Conservation (phyloP, 208 protist species). For the Acanthamoeba castellanii region DNA sequence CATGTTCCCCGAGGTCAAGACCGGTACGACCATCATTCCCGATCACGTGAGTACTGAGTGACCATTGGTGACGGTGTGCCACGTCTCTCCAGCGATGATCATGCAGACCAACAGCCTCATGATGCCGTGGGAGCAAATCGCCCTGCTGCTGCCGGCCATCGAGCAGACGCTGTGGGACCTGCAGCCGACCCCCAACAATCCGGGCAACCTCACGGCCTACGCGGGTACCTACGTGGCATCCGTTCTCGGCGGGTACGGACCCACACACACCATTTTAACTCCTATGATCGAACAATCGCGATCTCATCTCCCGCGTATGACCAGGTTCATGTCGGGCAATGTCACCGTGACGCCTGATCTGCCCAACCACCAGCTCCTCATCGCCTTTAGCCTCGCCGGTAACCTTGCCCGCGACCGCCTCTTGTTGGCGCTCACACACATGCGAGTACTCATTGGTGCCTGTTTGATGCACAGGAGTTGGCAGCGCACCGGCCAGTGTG, state of each 20-base stretch:
- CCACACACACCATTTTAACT: not conserved
- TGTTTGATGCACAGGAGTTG: not conserved
- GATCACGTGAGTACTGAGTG: not conserved
- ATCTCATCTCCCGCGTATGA: too few species aligned
- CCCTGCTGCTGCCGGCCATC: not conserved
- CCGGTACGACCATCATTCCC: not conserved
- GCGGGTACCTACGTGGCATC: constrained; percentile 21
- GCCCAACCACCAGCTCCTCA: not conserved
- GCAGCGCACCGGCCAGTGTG: not conserved
- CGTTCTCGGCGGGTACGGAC: not conserved
- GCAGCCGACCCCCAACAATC: not conserved
- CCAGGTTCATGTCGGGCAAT: not conserved
- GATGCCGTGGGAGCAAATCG: not conserved
- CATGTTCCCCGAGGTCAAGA: constrained; percentile 42
- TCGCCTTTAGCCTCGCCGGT: not conserved
- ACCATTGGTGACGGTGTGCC: too few species aligned
- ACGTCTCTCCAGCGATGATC: not conserved
- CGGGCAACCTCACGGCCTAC: constrained; percentile 5
- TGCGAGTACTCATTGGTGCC: too few species aligned
- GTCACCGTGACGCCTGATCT: not conserved
- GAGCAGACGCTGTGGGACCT: constrained; percentile 49
- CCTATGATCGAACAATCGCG: not conserved
- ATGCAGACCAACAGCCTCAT: not conserved
- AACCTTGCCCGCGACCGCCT: not conserved
- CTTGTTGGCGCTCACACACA: too few species aligned